Percentiles rank a stretch among this genome's conserved stretches.
Conservation (phyloP, 306 rosid genomes). For the Vigna hirtella region DNA sequence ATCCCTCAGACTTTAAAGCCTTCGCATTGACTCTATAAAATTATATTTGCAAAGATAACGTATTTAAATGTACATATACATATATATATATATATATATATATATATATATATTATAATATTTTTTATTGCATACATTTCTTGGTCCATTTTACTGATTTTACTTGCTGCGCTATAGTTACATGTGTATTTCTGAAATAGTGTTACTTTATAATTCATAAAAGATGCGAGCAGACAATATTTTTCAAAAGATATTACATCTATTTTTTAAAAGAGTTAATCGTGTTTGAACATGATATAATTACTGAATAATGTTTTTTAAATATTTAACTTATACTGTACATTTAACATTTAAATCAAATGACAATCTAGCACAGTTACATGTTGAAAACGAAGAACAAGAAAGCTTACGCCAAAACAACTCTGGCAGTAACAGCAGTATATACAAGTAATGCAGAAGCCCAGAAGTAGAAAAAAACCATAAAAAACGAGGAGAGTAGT, state of each 20-base stretch:
- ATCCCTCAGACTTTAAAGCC: slow-evolving; percentile 10
- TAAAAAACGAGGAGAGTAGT: neutral
- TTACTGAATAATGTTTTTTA: too few relatives aligned
- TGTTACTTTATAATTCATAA: neutral
- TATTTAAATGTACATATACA: neutral
- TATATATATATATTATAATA: neutral
- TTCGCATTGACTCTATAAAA: neutral
- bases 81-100: neutral
- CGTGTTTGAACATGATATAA: too few relatives aligned
- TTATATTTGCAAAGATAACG: neutral
- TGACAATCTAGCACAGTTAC: too few relatives aligned
- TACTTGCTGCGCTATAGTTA: neutral
- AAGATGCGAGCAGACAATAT: neutral
- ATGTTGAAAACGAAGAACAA: too few relatives aligned
- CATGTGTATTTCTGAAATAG: neutral
- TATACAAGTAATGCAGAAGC: neutral
- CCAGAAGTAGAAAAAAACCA: neutral
- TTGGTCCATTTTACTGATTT: neutral
- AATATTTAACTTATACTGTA: neutral
- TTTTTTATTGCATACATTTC: neutral
- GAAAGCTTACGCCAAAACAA: neutral
- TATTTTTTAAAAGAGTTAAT: neutral
- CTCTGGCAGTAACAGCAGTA: neutral
- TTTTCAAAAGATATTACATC: neutral
- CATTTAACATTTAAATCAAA: too few relatives aligned